phyloP scores from a whole-genome alignment of 352 stramenopile species.

The Blastocystis sp. region DNA sequence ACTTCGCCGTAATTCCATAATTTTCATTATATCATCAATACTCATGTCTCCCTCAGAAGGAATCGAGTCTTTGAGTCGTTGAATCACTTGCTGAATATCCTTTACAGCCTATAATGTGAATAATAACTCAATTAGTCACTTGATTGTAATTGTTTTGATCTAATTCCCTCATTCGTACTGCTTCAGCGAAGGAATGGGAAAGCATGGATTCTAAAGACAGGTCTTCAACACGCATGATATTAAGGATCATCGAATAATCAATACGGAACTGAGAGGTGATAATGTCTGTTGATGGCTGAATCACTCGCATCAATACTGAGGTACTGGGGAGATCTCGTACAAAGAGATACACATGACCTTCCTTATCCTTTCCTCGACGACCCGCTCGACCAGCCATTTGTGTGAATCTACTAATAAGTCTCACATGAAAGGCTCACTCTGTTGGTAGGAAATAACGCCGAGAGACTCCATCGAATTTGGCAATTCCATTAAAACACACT shows the following conservation, averaged over 20 bases:
- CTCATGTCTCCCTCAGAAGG: not conserved
- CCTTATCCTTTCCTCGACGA: conserved; percentile 89
- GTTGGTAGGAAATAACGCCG: conserved; percentile 83
- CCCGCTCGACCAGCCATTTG: conserved; percentile 97
- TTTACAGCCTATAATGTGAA: conserved; percentile 72
- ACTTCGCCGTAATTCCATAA: not conserved
- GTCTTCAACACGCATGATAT: conserved; percentile 85
- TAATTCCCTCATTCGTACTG: conserved; percentile 83
- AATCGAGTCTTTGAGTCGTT: conserved; percentile 59
- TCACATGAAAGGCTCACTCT: conserved; percentile 77
- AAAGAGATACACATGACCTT: conserved; percentile 81
- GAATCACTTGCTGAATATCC: conserved; percentile 78
- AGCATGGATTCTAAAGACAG: conserved; percentile 91
- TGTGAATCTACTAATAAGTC: conserved; percentile 75
- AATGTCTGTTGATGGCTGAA: conserved; percentile 88
- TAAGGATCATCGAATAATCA: conserved; percentile 98
- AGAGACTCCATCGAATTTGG: conserved; percentile 92
- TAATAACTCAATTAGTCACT: conserved; percentile 72
- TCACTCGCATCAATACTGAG: conserved; percentile 84
- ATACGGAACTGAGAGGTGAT: conserved; percentile 93
- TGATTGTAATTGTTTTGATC: conserved; percentile 76
- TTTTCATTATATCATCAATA: not conserved
- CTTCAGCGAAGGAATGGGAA: conserved; percentile 92
- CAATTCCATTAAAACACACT: conserved; percentile 93
- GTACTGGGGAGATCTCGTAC: conserved; percentile 62